Evolutionary conservation across 1,139 yeast genomes (phyloP), one percentile per base, ranked within the genome.

Genomic region (Taphrina flavorubra): DNA sequence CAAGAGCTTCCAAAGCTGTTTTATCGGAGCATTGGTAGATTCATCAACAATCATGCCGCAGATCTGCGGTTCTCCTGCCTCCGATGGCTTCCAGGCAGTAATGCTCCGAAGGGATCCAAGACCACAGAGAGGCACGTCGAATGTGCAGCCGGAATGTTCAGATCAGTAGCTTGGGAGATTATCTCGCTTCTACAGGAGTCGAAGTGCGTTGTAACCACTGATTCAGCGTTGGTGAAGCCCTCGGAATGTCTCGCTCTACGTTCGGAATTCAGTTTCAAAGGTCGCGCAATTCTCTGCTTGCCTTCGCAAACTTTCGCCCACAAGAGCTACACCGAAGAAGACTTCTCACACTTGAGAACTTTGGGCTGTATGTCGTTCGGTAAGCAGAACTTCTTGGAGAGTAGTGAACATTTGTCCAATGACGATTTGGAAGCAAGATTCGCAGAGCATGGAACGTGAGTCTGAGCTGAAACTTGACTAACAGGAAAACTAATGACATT

Each of bases 361-460:
- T 13, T 49, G n/a, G 53, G 53, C 0, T 49, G 53, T n/a, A 25
- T 49, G 53, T 11, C 53, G 11, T 49, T 49, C n/a, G 53, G 53
- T 34, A 49, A 49, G 20, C 53, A 20, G 36, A 20, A 49, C 36
- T 49, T 49, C n/a, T 10, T 49, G 3, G 36, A 49, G 1, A 49
- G 53, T 4, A 49, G 53, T 2, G 53, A 49, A 20, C 1, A 8
- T 34, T 3, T 49, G 36, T 20, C 53, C n/a, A 34, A 49, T 7
- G 53, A 20, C 13, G 53, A 49, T n/a, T n/a, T 49, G 6, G 6
- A 8, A 34, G 53, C 31, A n/a, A 20, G 53, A 20, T 49, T 49
- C 36, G n/a, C 13, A 20, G 53, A 49, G 53, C 53, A 49, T 49
- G 53, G 53, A 49, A n/a, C 53, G 53, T 49, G 3, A 49, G 53